These are phyloP conservation scores for Cenchrus americanus DNA, from an alignment of 176 grass and related monocot species.

Conservation along the genomic window DNA sequence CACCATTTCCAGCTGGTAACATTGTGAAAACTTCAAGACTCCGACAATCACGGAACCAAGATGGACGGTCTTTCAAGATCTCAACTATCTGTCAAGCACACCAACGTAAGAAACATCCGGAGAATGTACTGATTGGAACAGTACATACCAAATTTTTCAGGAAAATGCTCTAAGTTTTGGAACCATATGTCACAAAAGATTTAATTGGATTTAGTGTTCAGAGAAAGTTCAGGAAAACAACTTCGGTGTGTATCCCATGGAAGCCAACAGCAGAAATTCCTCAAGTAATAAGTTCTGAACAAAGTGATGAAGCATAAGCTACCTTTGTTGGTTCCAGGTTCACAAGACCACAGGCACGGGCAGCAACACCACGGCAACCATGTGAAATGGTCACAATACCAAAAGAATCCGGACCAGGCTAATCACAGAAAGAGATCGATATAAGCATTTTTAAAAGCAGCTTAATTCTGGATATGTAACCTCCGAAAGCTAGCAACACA, in stretches of 20 bases:
- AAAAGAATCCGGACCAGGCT: conserved; percentile 99
- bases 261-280: not conserved
- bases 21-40: conserved; percentile 86
- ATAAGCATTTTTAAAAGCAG: conserved; percentile 20
- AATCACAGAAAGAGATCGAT: conserved; percentile 15
- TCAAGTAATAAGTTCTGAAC: not conserved
- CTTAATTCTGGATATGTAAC: not conserved
- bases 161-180: not conserved
- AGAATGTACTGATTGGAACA: conserved; percentile 7
- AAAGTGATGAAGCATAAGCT: conserved; percentile 12
- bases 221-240: not conserved
- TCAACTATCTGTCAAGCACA: conserved; percentile 69
- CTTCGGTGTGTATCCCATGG: not conserved
- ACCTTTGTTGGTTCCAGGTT: conserved; percentile 96
- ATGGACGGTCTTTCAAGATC: conserved; percentile 87
- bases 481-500: conserved; percentile 29
- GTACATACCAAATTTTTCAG: not conserved
- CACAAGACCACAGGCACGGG: conserved; percentile 98
- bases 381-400: conserved; percentile 98
- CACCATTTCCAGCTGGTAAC: conserved; percentile 94
- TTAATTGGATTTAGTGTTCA: not conserved
- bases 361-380: conserved; percentile 87
- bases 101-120: conserved; percentile 22
- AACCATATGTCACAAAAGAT: not conserved
- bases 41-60: conserved; percentile 98